Base-by-base conservation (phyloP, 306 rosid species). In the Cicer arietinum region DNA sequence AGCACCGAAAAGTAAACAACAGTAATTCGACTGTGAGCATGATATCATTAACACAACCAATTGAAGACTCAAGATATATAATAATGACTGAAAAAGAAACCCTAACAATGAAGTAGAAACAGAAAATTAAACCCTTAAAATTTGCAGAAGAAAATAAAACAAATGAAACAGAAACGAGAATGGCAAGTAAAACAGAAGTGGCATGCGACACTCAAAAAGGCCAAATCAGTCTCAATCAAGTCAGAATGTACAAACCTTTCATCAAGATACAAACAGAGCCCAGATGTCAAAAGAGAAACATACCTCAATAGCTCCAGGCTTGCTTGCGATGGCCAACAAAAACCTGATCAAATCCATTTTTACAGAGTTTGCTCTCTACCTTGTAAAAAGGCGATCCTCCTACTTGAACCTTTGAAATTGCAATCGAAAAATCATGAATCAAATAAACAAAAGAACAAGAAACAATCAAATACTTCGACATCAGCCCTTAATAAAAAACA, bases 341-440 rank as follows among this genome's bases (percentile, higher is more conserved):
- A 50, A 94, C 98, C 84, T 94, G 98, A 77, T 97, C 98, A 73
- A 94, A 94, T 48, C 98, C 98, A 77, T 97, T 96, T 89, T 94
- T 94, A 0, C 98, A 97, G 62, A 94, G 82, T 66, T 91, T 94
- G 82, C 93, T 88, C 62, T 94, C 98, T 73, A 94, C 84, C 89
- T 90, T 94, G 61, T 91, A 94, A 51, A 83, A 37, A 3, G 98
- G 98, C 0, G 98, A 94, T 7, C 97, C 94, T 82, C 98, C 97
- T 30, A 94, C 96, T 85, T 90, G 93, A 82, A 94, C 97, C 99
- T 94, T 65, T 4, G 22, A 44, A 47, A 56, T 60, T 10, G 35
- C 35, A 65, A 56, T 35, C 46, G 61, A 68, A 73, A 50, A 60
- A 3, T 25, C 52, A 66, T 48, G 4, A 54, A 45, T 20, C 4